Conservation (phyloP, 768 basidiomycete genomes). For the Leccinum disarticulatum region DNA sequence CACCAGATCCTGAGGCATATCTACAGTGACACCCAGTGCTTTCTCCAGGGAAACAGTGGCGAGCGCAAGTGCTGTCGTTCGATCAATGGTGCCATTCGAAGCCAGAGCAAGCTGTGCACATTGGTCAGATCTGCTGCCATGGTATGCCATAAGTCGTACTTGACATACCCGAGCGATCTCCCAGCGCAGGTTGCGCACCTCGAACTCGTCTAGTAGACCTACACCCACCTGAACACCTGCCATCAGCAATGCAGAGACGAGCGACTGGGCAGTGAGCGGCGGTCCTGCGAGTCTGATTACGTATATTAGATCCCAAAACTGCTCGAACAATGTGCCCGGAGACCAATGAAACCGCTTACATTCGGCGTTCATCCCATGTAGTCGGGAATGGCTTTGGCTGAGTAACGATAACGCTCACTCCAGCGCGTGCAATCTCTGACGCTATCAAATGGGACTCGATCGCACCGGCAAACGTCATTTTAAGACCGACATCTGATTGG, state of each 20-base stretch:
- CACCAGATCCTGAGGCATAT: slow-evolving; percentile 37
- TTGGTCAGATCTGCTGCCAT: not conserved
- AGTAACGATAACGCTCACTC: slow-evolving; percentile 70
- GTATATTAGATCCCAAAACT: not conserved
- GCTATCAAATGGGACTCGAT: slow-evolving; percentile 67
- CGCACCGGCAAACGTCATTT: slow-evolving; percentile 62
- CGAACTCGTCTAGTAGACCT: slow-evolving; percentile 40
- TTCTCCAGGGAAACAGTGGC: slow-evolving; percentile 43
- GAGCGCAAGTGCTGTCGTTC: slow-evolving; percentile 36
- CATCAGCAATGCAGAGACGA: slow-evolving; percentile 51
- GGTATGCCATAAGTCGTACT: not conserved
- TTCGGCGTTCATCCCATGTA: slow-evolving; percentile 63
- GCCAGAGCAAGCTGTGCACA: slow-evolving; percentile 37
- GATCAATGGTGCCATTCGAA: slow-evolving; percentile 38
- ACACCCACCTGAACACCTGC: slow-evolving; percentile 65
- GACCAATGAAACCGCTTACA: slow-evolving; percentile 40
- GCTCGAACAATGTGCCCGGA: not conserved
- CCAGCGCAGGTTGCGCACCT: slow-evolving; percentile 37
- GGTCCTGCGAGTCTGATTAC: slow-evolving; percentile 61
- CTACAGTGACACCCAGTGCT: slow-evolving; percentile 36
- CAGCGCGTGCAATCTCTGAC: slow-evolving; percentile 60
- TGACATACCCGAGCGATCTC: slow-evolving; percentile 40
- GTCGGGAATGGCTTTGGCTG: slow-evolving; percentile 61
- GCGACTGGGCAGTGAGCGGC: slow-evolving; percentile 58
- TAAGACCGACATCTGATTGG: slow-evolving; percentile 54